Base-by-base conservation (phyloP, 371 early-diverging fungal genomes). In the Mortierella sp. region DNA sequence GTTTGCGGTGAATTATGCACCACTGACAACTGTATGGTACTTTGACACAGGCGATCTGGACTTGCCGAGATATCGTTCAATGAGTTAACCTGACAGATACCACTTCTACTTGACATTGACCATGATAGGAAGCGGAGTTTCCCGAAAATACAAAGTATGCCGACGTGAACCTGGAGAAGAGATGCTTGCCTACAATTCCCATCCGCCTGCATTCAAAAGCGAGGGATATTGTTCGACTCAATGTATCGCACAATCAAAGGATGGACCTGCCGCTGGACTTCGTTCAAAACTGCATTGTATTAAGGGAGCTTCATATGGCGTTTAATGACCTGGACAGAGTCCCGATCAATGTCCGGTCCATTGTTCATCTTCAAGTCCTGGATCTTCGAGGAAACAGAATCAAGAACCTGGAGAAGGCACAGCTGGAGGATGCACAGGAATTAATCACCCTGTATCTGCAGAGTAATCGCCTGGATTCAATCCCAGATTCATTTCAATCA, bases 301-400 rank as follows among this genome's bases (percentile, higher is more conserved):
- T 94, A 39, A 83, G 86, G 16, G 87, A 90, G 47, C 79, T 96
- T 13, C 83, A 83, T 28, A 82, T 95, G 67, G 84, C 85, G n/a
- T 83, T 85, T 43, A 94, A 90, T 69, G 91, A 88, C 41, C 85
- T 87, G 53, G 79, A 80, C 31, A 79, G 71, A 9, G 77, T 93
- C 3, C 91, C 95, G 19, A 47, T 56, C 63, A 85, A 89, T 19
- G 79, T 91, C 40, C 85, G 85, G 29, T 80, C 80, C 45, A 80
- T 90, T 9, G 66, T 79, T 34, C 78, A 82, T 21, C 80, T 95
- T 46, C 85, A 85, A 57, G 80, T 83, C 28, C 79, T 96, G 54
- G 90, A 94, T 63, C 81, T 95, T 21, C 91, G 94, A 0, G 83
- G 89, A 34, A 96, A 96, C 52, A 85, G 89, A 21, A 81, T 96